Evolutionary conservation across 1,139 yeast species (phyloP).

Genomic region (Saccharomyces hybrid): DNA sequence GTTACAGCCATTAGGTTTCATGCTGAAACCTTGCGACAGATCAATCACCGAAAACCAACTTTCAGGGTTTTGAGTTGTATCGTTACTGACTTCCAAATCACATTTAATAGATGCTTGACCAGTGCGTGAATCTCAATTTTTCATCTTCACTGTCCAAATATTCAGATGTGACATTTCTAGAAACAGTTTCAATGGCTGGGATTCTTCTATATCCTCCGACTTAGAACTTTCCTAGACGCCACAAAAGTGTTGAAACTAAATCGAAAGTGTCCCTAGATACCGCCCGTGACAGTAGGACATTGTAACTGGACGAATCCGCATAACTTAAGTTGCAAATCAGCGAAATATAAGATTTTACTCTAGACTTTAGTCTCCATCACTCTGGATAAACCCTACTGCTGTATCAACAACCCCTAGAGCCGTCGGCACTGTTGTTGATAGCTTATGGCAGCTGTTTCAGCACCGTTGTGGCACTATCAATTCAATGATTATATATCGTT

Average conservation of each 20-base stretch:
- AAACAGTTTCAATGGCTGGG: constrained; percentile 28
- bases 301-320: constrained; percentile 79
- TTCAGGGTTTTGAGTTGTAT: constrained; percentile 39
- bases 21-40: constrained; percentile 46
- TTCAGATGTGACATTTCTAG: constrained; percentile 55
- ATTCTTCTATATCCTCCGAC: constrained; percentile 13
- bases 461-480: constrained; percentile 3
- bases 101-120: constrained; percentile 14
- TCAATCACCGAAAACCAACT: constrained; percentile 15
- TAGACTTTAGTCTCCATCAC: constrained; percentile 58
- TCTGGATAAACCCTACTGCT: constrained; percentile 2
- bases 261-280: constrained; percentile 76
- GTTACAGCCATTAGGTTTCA: constrained; percentile 61
- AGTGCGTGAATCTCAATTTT: constrained; percentile 2
- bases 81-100: constrained; percentile 37
- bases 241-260: constrained; percentile 63
- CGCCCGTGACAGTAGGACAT: constrained; percentile 69
- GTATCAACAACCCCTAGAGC: neutral
- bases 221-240: constrained; percentile 27
- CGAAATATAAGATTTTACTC: constrained; percentile 78
- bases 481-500: constrained; percentile 8
- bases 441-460: neutral
- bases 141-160: constrained; percentile 39
- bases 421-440: neutral
- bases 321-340: constrained; percentile 46